A percentile compares a stretch with the other conserved stretches of the same genome.
These are phyloP conservation scores for Cordyceps militaris DNA, from an alignment of 2,329 filamentous ascomycete genomes.

Conservation along the genomic window DNA sequence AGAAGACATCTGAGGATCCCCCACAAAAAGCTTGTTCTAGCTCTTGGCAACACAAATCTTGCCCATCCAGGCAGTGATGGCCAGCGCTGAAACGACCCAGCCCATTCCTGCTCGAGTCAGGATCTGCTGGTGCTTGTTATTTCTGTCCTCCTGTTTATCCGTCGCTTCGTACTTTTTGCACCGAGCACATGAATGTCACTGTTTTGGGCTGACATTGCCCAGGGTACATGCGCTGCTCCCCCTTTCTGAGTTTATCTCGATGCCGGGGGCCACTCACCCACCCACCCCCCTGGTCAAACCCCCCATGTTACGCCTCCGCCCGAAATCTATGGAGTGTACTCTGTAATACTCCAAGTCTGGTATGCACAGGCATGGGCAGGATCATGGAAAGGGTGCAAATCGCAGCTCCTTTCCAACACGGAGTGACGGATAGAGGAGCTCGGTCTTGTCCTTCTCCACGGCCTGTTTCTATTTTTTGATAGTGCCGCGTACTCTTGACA, in stretches of 20 bases:
- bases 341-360: no score
- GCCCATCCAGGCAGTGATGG: slow-evolving; percentile 25
- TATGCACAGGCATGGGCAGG: no score
- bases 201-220: not conserved
- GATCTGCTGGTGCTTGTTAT: not conserved
- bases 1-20: not conserved
- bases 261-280: not conserved
- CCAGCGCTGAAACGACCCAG: slow-evolving; percentile 28
- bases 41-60: slow-evolving; percentile 27
- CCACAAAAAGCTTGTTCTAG: slow-evolving; percentile 30
- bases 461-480: not conserved
- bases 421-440: not conserved
- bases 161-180: not conserved
- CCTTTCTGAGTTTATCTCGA: not conserved
- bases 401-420: not conserved
- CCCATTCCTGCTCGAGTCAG: slow-evolving; percentile 16
- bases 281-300: not conserved
- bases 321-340: not conserved
- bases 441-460: not conserved
- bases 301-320: not conserved
- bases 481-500: not conserved
- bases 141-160: slow-evolving; percentile 2
- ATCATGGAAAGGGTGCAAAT: not conserved
- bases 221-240: not conserved
- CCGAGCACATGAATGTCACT: not conserved